These are phyloP conservation scores for Collybia mongolica DNA, from an alignment of 768 basidiomycete genomes.

Conservation along the genomic window DNA sequence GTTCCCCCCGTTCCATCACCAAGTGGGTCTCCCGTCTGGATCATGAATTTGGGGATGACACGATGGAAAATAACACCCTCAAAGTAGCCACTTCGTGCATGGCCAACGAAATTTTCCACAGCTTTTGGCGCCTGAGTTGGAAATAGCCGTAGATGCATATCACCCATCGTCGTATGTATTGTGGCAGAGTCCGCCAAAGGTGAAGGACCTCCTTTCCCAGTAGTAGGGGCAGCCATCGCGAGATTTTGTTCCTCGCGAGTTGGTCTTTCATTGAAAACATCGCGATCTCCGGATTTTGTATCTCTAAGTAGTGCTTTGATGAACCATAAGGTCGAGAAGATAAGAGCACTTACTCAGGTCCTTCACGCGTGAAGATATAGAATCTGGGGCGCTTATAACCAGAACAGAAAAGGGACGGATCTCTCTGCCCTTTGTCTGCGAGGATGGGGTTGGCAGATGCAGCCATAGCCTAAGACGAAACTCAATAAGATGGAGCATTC, in stretches of 20 bases:
- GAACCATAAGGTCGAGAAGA: background rate
- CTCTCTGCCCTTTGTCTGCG: slow-evolving; percentile 77
- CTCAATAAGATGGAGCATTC: slow-evolving; percentile 2
- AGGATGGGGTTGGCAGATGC: slow-evolving; percentile 95
- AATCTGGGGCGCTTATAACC: slow-evolving; percentile 92
- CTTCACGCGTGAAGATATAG: slow-evolving; percentile 89
- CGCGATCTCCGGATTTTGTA: slow-evolving; percentile 84
- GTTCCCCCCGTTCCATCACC: slow-evolving; percentile 92
- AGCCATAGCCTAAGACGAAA: slow-evolving; percentile 71
- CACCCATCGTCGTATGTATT: slow-evolving; percentile 94
- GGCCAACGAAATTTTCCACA: slow-evolving; percentile 97
- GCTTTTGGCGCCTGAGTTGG: slow-evolving; percentile 92
- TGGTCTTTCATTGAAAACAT: slow-evolving; percentile 97
- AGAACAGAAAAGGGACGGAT: slow-evolving; percentile 91
- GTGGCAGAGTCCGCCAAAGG: slow-evolving; percentile 77
- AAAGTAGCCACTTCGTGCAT: slow-evolving; percentile 85
- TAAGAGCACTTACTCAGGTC: slow-evolving; percentile 72
- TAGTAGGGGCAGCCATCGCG: slow-evolving; percentile 56
- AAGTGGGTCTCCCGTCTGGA: slow-evolving; percentile 94
- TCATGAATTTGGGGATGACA: slow-evolving; percentile 98
- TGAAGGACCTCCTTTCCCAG: slow-evolving; percentile 56
- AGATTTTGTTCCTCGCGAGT: slow-evolving; percentile 94
- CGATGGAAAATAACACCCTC: slow-evolving; percentile 96
- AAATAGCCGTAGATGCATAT: slow-evolving; percentile 87
- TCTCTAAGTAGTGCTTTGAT: slow-evolving; percentile 48